Evolutionary conservation across 1,284 basidiomycete species (phyloP).

Genomic region (Trichosporon faecale): DNA sequence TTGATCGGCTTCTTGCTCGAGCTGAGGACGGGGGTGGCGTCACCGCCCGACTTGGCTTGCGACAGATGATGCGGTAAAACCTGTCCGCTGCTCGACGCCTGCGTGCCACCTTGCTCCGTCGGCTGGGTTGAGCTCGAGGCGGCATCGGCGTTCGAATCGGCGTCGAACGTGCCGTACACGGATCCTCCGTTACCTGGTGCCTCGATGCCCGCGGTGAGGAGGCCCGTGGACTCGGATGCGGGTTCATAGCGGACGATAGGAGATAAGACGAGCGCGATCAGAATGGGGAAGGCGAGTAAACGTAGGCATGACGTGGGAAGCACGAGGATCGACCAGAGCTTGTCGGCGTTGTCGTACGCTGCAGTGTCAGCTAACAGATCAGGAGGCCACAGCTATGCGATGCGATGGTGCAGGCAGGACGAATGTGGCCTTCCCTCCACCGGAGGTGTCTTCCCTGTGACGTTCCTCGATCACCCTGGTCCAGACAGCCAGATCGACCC

Average conservation of each 20-base stretch:
- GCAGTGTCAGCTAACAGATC: background rate
- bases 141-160: conserved; percentile 13
- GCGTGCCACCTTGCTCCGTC: background rate
- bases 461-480: background rate
- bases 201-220: conserved; percentile 28
- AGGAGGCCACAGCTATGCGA: background rate
- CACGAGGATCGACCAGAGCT: conserved; percentile 31
- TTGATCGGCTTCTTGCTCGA: conserved; percentile 24
- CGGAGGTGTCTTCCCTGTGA: background rate
- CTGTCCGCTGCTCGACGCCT: background rate
- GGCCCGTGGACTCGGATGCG: conserved; percentile 37
- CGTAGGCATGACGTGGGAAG: conserved; percentile 38
- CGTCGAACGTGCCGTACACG: conserved; percentile 12
- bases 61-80: background rate
- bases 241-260: conserved; percentile 40
- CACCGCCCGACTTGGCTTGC: conserved; percentile 2
- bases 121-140: background rate
- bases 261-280: conserved; percentile 33
- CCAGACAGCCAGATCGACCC: background rate
- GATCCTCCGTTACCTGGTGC: conserved; percentile 7
- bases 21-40: background rate
- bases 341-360: background rate
- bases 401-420: background rate
- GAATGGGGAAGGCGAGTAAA: conserved; percentile 35
- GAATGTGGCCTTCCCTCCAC: background rate